Evolutionary conservation across 495 filamentous ascomycete genomes (phyloP), one percentile per base, ranked within the genome.

Genomic region (Tuber microsphaerosporum): DNA sequence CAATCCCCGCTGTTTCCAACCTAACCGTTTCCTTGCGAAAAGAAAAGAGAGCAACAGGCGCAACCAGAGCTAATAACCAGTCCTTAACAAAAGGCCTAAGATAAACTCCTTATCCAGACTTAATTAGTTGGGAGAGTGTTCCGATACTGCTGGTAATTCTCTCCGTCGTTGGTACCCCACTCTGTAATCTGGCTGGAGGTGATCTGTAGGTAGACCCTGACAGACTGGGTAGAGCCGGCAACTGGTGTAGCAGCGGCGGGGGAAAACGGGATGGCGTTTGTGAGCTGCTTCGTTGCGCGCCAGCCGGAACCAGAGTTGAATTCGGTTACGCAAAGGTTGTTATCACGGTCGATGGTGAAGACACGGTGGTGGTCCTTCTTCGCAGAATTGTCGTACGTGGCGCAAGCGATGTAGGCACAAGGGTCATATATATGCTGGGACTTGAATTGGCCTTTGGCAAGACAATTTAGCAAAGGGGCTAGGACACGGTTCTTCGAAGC

Each of bases 291-390:
- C 46, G 45, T 69, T 69, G 0, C 48, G 5, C 3, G 0, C 74
- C 74, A 17, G 46, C 42, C 42, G 1, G 8, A 20, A 8, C 42
- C 42, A 12, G 8, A 20, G 2, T 72, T 76, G 26, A 41, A 74
- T 44, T 26, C 46, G 31, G 75, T 76, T 12, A 76, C 75, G 7
- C 45, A 42, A 2, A 76, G 75, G 22, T 44, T 74, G 42, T 76
- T 76, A 3, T 74, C 34, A 22, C 41, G 19, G 45, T 74, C 69
- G 39, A 74, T 41, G 14, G 75, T 73, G 19, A 76, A 73, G 34
- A 74, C 75, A 41, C 71, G 72, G 42, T 76, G 71, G 20, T 76
- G 65, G 44, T 74, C 75, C 10, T 43, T 43, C 12, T 2, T 51
- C 39, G 39, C 39, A 37, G 34, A 37, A 3, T 41, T 6, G 39